Evolutionary conservation across 2,329 filamentous ascomycete species (phyloP).

Genomic region (Pseudocercospora pini-densiflorae): DNA sequence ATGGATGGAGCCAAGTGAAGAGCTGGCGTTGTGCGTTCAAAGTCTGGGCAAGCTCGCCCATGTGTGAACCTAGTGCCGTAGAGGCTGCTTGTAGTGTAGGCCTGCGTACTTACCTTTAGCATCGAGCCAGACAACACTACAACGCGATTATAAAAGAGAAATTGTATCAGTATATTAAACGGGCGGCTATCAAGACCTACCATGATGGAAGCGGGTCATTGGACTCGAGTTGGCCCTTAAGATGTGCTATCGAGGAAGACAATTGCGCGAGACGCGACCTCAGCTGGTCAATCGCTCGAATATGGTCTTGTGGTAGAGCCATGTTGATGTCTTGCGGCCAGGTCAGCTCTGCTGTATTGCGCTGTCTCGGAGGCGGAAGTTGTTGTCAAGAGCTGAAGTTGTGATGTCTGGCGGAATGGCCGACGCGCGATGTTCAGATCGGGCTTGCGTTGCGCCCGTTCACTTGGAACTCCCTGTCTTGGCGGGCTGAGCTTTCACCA

Average conservation of each 20-base stretch:
- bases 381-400: too few species aligned
- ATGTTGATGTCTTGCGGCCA: slow-evolving; percentile 12
- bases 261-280: slow-evolving; percentile 39
- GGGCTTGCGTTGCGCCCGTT: neutral
- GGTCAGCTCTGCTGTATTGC: neutral
- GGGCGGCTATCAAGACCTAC: slow-evolving; percentile 31
- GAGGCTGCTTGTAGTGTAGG: slow-evolving; percentile 37
- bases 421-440: neutral
- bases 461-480: neutral
- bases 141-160: slow-evolving; percentile 2
- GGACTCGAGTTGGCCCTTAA: slow-evolving; percentile 34
- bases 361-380: neutral
- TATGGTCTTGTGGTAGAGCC: slow-evolving; percentile 33
- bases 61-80: slow-evolving; percentile 57
- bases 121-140: neutral
- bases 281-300: slow-evolving; percentile 39
- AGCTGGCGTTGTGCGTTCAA: slow-evolving; percentile 69
- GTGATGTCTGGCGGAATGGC: neutral
- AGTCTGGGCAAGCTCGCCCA: slow-evolving; percentile 68
- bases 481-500: neutral
- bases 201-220: slow-evolving; percentile 41
- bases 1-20: slow-evolving; percentile 71
- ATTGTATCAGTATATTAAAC: slow-evolving; percentile 6
- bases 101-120: slow-evolving; percentile 37
- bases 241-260: slow-evolving; percentile 32